Evolutionary conservation across 2,329 filamentous ascomycete genomes (phyloP), one percentile per base, ranked within the genome.

Genomic region (Dactylellina leptospora): DNA sequence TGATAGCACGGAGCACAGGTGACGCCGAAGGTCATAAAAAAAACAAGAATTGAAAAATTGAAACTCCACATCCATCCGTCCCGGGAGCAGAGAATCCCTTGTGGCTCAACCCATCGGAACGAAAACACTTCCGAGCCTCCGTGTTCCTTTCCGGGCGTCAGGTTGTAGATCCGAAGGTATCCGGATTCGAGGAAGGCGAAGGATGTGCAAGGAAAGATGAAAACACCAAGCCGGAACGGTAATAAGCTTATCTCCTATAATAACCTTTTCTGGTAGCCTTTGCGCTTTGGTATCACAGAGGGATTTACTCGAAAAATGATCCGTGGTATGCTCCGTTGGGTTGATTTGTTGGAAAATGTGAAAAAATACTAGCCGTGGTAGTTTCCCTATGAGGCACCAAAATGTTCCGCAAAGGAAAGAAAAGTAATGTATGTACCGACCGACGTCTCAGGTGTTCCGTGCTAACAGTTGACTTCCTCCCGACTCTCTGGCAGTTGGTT

Each of bases 151-250:
- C 51, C 20, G n/a, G 9, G 33, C 10, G 20, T 51, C 4, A 5
- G 40, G 8, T 42, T 27, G 18, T 40, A n/a, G 10, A 42, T 55
- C 51, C 51, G 51, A 55, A 42, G 33, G 51, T 55, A 42, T 55
- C 51, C 51, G 51, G 51, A 4, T 18, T 13, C n/a, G n/a, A n/a
- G n/a, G n/a, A 23, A 23, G 28, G 10, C 10, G 20, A 16, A 38
- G 11, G 28, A 40, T 27, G 13, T 45, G 27, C 5, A 55, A 4
- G 42, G 13, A 42, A 18, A 25, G 1, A 42, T 42, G 25, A 40
- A 18, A 54, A 27, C 36, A 55, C 51, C 51, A 55, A 42, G 22
- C 36, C 51, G 51, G 51, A 27, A 55, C 51, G 51, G 51, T 42
- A 28, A 55, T 55, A 42, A 55, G 33, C 51, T 55, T 55, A 55